Percentiles rank a stretch among this genome's conserved stretches.
Conservation (phyloP, 2,329 filamentous ascomycete genomes). For the Phialophora chinensis region DNA sequence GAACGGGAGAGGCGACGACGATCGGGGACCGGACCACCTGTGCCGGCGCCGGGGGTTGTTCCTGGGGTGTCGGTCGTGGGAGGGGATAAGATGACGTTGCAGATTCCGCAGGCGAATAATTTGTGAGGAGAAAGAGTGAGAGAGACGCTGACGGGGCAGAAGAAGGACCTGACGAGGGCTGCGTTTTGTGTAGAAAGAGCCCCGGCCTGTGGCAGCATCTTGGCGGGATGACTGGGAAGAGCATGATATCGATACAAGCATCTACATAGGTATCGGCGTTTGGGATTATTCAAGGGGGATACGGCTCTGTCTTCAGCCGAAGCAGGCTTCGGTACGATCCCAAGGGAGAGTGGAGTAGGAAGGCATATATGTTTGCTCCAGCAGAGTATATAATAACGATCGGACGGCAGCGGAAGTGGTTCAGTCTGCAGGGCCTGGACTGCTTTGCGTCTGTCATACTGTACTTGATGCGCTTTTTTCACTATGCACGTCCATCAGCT, state of each 20-base stretch:
- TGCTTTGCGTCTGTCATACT: not conserved
- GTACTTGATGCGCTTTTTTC: not conserved
- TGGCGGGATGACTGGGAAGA: not conserved
- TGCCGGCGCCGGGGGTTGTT: constrained; percentile 26
- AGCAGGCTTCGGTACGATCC: not conserved
- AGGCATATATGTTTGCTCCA: not conserved
- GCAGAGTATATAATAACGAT: not conserved
- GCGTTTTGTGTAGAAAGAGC: not conserved
- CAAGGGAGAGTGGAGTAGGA: not conserved
- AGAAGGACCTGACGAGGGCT: not conserved
- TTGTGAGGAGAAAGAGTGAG: not conserved
- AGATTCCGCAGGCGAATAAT: constrained; percentile 26
- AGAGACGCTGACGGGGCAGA: not conserved
- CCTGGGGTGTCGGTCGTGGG: constrained; percentile 14
- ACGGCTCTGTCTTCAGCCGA: not conserved
- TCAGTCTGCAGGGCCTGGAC: not conserved
- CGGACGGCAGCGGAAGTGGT: not conserved
- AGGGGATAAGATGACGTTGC: constrained; percentile 34
- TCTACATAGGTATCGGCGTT: not conserved
- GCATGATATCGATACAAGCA: not conserved
- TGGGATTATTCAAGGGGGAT: not conserved
- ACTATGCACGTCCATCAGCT: not conserved
- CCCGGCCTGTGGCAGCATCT: not conserved
- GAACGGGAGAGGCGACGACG: constrained; percentile 67
- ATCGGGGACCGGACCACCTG: constrained; percentile 64